Percentiles rank a stretch among this genome's conserved stretches.
Conservation (phyloP, 177 flowering plant genomes). For the Vitis hybrid region DNA sequence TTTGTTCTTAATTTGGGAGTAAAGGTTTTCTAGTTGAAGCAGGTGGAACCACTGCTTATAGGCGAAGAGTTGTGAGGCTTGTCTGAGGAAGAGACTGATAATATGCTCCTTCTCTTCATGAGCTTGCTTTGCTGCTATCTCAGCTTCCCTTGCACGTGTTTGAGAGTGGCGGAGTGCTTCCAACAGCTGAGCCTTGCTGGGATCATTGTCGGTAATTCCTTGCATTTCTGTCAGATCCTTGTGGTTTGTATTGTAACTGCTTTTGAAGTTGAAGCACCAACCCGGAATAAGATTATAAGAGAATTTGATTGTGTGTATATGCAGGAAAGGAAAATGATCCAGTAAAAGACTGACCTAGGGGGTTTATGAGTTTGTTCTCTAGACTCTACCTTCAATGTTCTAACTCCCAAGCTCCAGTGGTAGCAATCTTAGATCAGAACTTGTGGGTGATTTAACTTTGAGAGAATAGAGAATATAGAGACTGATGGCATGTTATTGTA, state of each 20-base stretch:
- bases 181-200: slow-evolving; percentile 62
- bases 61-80: slow-evolving; percentile 88
- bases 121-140: slow-evolving; percentile 71
- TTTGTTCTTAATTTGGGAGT: slow-evolving; percentile 44
- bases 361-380: too few species aligned
- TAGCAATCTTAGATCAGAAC: too few species aligned
- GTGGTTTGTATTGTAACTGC: slow-evolving; percentile 18
- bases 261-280: background rate
- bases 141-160: slow-evolving; percentile 96
- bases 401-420: too few species aligned
- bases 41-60: slow-evolving; percentile 85
- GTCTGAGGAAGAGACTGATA: slow-evolving; percentile 72
- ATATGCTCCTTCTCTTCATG: slow-evolving; percentile 77
- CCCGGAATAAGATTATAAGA: background rate
- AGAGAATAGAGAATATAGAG: too few species aligned
- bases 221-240: slow-evolving; percentile 24
- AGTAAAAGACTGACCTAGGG: too few species aligned
- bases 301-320: background rate
- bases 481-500: too few species aligned
- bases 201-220: slow-evolving; percentile 29
- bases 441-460: too few species aligned
- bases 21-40: slow-evolving; percentile 68
- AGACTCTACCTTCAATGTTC: too few species aligned
- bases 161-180: slow-evolving; percentile 95
- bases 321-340: too few species aligned